Evolutionary conservation across 164 flowering plant species (phyloP).

Genomic region (Echeveria elegans): DNA sequence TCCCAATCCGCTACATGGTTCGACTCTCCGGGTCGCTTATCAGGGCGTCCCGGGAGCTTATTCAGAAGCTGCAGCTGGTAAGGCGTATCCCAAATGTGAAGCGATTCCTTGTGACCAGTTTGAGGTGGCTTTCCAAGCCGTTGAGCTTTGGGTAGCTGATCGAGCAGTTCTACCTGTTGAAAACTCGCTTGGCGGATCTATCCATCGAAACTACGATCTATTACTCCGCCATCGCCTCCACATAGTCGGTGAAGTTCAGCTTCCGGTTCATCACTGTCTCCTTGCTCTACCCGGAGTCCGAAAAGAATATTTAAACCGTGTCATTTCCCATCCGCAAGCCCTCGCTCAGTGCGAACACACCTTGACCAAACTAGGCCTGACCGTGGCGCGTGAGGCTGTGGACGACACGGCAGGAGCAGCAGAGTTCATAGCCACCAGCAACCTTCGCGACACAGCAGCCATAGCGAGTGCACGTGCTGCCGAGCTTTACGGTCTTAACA

Average conservation of each 20-base stretch:
- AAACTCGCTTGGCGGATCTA: conserved; percentile 59
- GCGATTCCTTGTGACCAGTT: conserved; percentile 92
- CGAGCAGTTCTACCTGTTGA: conserved; percentile 61
- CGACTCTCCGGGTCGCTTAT: conserved; percentile 82
- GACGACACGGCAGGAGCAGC: conserved; percentile 75
- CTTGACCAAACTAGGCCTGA: conserved; percentile 44
- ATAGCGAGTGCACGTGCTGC: conserved; percentile 61
- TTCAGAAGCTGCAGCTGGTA: conserved; percentile 85
- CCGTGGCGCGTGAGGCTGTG: conserved; percentile 50
- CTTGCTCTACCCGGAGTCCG: conserved; percentile 57
- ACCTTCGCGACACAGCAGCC: conserved; percentile 58
- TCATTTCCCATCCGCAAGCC: conserved; percentile 63
- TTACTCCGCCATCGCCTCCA: conserved; percentile 72
- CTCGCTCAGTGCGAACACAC: conserved; percentile 57
- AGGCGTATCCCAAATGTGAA: conserved; percentile 78
- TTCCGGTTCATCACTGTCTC: conserved; percentile 66
- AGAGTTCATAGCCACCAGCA: conserved; percentile 44
- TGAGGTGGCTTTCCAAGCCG: conserved; percentile 68
- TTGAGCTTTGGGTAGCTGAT: conserved; percentile 67
- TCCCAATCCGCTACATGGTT: conserved; percentile 83
- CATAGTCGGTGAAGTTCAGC: conserved; percentile 67
- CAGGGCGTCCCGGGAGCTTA: conserved; percentile 94
- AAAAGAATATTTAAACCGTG: conserved; percentile 40
- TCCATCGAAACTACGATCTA: conserved; percentile 63
- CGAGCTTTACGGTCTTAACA: conserved; percentile 46